A percentile compares a stretch with the other conserved stretches of the same genome.
These are phyloP conservation scores for Ganoderma sinense DNA, from an alignment of 1,284 basidiomycete species.

Conservation along the genomic window DNA sequence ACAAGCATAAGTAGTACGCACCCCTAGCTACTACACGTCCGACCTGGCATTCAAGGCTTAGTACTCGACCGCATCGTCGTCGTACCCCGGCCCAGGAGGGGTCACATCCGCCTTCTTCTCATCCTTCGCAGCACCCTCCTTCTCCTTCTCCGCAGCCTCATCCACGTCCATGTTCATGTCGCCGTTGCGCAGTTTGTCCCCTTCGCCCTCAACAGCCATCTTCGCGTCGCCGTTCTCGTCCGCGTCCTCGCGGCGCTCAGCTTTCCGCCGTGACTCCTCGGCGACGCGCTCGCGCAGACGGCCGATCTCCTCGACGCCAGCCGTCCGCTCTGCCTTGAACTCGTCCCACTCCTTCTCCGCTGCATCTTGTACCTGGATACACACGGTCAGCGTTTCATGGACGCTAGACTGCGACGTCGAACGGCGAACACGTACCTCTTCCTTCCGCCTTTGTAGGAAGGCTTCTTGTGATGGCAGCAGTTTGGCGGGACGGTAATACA, in stretches of 20 bases:
- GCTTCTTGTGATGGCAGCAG: slow-evolving; percentile 75
- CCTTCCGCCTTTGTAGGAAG: slow-evolving; percentile 67
- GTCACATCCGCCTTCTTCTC: slow-evolving; percentile 44
- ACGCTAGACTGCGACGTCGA: not conserved
- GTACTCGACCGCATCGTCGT: slow-evolving; percentile 70
- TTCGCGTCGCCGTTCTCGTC: slow-evolving; percentile 25
- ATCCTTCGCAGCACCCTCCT: slow-evolving; percentile 18
- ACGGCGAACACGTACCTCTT: slow-evolving; percentile 53
- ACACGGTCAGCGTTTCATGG: not conserved
- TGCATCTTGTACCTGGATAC: slow-evolving; percentile 62
- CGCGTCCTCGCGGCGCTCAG: slow-evolving; percentile 39
- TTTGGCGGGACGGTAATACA: slow-evolving; percentile 78
- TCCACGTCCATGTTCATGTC: slow-evolving; percentile 33
- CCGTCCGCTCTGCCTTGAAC: slow-evolving; percentile 66
- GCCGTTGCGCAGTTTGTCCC: slow-evolving; percentile 33
- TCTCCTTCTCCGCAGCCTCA: slow-evolving; percentile 31
- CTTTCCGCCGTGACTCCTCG: slow-evolving; percentile 55
- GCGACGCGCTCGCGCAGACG: slow-evolving; percentile 68
- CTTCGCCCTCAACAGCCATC: slow-evolving; percentile 31
- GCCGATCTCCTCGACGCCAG: slow-evolving; percentile 68
- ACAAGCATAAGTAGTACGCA: not conserved
- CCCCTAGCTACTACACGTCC: not conserved
- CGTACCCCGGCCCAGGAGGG: slow-evolving; percentile 53
- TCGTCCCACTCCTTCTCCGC: slow-evolving; percentile 71
- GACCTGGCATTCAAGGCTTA: slow-evolving; percentile 32